Conservation (phyloP, 2,329 filamentous ascomycete genomes). For the Dactylellina cionopaga region DNA sequence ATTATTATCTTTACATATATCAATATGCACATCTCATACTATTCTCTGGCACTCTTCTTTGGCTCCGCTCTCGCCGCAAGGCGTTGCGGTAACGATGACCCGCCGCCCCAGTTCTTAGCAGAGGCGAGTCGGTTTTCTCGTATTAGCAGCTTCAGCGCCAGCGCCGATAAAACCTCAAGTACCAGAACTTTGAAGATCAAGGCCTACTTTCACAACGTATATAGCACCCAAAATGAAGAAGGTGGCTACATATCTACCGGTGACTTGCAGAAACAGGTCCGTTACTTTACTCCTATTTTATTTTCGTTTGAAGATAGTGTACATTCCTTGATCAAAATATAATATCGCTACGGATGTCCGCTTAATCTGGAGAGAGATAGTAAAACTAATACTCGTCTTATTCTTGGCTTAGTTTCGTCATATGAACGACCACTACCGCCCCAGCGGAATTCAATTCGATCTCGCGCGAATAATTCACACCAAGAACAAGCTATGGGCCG, state of each 20-base stretch:
- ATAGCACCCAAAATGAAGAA: background rate
- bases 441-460: background rate
- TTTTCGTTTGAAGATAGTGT: background rate
- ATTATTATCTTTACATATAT: background rate
- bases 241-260: background rate
- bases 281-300: background rate
- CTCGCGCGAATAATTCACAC: background rate
- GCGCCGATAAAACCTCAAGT: background rate
- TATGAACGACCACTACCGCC: background rate
- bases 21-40: background rate
- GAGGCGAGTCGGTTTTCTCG: background rate
- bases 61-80: background rate
- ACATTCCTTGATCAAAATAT: background rate
- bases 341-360: background rate
- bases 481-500: background rate
- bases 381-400: background rate
- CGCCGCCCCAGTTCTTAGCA: background rate
- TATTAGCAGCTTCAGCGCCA: background rate
- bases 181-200: constrained; percentile 1
- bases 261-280: background rate
- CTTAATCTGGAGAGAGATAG: background rate
- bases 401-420: background rate
- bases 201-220: background rate
- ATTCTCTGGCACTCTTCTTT: background rate
- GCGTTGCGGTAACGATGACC: background rate